phyloP scores from a whole-genome alignment of 2,329 filamentous ascomycete genomes.

The Microdochium trichocladiopsis region DNA sequence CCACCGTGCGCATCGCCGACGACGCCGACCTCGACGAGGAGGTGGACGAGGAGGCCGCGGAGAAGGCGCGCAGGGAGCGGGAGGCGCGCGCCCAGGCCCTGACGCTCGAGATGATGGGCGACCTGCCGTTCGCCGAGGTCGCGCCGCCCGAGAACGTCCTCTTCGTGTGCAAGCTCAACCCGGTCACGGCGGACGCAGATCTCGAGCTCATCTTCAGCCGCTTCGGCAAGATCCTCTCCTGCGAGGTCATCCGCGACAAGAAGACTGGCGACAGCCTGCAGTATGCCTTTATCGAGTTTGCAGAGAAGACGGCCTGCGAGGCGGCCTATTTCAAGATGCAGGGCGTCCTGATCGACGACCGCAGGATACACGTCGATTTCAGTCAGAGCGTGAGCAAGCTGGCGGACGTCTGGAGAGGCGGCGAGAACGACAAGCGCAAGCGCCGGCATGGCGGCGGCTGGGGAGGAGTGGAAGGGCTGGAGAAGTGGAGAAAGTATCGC shows the following conservation, averaged over 20 bases:
- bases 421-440: slow-evolving; percentile 74
- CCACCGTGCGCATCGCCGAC: slow-evolving; percentile 85
- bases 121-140: slow-evolving; percentile 94
- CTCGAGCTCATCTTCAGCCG: slow-evolving; percentile 93
- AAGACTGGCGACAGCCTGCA: slow-evolving; percentile 92
- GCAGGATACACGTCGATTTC: slow-evolving; percentile 97
- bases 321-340: slow-evolving; percentile 99
- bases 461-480: slow-evolving; percentile 80
- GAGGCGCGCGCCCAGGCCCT: slow-evolving; percentile 91
- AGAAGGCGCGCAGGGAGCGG: slow-evolving; percentile 74
- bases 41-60: slow-evolving; percentile 69
- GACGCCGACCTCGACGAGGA: slow-evolving; percentile 73
- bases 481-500: slow-evolving; percentile 87
- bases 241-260: slow-evolving; percentile 91
- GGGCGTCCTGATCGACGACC: slow-evolving; percentile 90
- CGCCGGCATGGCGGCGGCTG: slow-evolving; percentile 62
- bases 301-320: slow-evolving; percentile 87
- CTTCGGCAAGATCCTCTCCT: slow-evolving; percentile 90
- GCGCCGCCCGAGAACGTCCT: slow-evolving; percentile 95
- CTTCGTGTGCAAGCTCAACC: slow-evolving; percentile 98
- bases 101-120: slow-evolving; percentile 95
- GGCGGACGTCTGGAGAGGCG: slow-evolving; percentile 81
- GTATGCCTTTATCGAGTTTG: slow-evolving; percentile 96
- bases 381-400: slow-evolving; percentile 89
- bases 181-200: slow-evolving; percentile 91